Evolutionary conservation across 2,329 filamentous ascomycete genomes (phyloP).

Genomic region (Dactylellina sp.): DNA sequence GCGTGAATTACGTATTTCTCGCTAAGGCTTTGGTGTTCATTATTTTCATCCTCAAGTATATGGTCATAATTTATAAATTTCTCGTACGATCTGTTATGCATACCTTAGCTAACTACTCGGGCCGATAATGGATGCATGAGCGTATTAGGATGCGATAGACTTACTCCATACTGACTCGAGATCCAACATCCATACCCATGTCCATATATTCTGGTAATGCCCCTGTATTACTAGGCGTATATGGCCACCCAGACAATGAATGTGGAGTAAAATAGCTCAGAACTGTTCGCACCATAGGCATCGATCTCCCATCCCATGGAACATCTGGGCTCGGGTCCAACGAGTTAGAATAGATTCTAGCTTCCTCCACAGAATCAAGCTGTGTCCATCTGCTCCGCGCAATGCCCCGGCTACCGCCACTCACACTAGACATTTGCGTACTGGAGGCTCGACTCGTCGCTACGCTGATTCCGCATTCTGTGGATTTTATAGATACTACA

Average conservation of each 20-base stretch:
- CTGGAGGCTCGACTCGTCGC: constrained; percentile 2
- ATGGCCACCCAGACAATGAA: too few species aligned
- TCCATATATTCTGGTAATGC: background rate
- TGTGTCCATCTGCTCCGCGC: constrained; percentile 1
- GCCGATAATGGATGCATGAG: too few species aligned
- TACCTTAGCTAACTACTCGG: background rate
- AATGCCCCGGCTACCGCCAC: background rate
- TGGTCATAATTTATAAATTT: constrained; percentile 5
- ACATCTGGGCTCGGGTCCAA: too few species aligned
- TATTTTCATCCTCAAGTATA: background rate
- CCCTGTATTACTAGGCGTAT: background rate
- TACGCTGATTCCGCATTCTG: constrained; percentile 23
- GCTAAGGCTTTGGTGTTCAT: too few species aligned
- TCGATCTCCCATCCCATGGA: too few species aligned
- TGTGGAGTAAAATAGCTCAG: too few species aligned
- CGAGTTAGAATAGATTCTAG: too few species aligned
- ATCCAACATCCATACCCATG: background rate
- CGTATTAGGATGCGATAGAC: background rate
- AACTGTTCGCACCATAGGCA: too few species aligned
- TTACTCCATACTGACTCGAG: background rate
- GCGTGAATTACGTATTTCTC: too few species aligned
- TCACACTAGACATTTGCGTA: background rate
- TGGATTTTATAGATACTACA: constrained; percentile 2
- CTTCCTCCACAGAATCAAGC: background rate
- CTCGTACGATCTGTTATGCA: background rate